Base-by-base conservation (phyloP, 164 flowering plant genomes). In the Magnolia sinica region DNA sequence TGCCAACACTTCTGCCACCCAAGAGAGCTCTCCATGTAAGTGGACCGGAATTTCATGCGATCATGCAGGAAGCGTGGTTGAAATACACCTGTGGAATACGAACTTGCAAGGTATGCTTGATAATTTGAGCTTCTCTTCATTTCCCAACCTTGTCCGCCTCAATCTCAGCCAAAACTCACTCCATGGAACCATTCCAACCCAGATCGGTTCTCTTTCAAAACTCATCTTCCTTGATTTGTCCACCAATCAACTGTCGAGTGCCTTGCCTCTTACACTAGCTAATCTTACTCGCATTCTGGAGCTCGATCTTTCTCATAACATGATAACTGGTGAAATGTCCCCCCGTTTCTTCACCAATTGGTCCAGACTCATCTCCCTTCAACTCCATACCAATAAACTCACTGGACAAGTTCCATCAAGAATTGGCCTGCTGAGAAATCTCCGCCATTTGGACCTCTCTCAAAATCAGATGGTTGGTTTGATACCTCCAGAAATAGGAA, bases 401-500 rank as follows among this genome's bases (percentile, higher is more conserved):
- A 8, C 6, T 6, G 84, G 86, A 3, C 2, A 10, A 6, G 52
- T 81, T 24, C 86, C 86, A 8, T 7, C 71, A 8, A 78, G 82
- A 67, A 82, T 84, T 31, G 81, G 84, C 18, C 91, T 77, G 83
- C 68, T n/a, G 6, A n/a, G 10, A 22, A 64, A 20, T 64, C 68
- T 22, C 68, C 22, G 19, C 9, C 4, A 22, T 22, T 19, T 64
- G 19, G 61, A 55, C 18, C 61, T 55, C 16, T 55, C 61, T 2
- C 16, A n/a, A 55, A 88, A 86, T 81, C 64, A 80, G 31, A 83
- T 88, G 24, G 79, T 51, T 7, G 91, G 89, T 50, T 74, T 70
- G 9, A 20, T 88, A 52, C 88, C 91, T n/a, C 79, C 74, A 2
- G 82, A 83, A 61, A 76, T 88, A 20, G 88, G 86, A 52, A 78